Evolutionary conservation across 2,329 filamentous ascomycete species (phyloP), one percentile per base, ranked within the genome.

Genomic region (Penicillium rolfsii): DNA sequence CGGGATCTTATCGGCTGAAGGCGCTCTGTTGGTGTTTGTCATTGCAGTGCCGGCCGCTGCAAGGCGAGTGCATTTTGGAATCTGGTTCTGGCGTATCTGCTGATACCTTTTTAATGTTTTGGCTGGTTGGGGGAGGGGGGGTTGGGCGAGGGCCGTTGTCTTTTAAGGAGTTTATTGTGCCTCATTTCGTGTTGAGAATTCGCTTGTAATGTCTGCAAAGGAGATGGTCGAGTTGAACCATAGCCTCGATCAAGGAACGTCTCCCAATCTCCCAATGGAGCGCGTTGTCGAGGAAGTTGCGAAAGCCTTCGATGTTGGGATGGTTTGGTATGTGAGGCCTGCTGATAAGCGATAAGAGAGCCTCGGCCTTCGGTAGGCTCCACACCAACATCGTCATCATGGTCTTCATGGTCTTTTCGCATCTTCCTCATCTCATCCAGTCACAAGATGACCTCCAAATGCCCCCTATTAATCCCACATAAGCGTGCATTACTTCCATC

Each of bases 401-500:
- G 45, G 16, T 11, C 28, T 11, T 16, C 7, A 19, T 19, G 19
- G 5, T 33, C 46, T n/a, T 53, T 35, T 16, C 19, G 19, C 4
- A 22, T 9, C 36, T 46, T 6, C 19, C 38, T 30, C 16, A 40
- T n/a, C 26, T 41, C 28, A 9, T 11, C 52, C 4, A 55, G 24
- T 8, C 38, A 4, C 24, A 52, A 57, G 58, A 57, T 57, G 58
- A 11, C 61, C 28, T 6, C 41, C 14, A 53, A 60, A 24, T 70
- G 69, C 16, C 55, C 65, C 7, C 67, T 68, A 1, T 52, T 75
- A 1, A 71, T 74, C 52, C 68, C 72, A 5, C 55, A 64, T n/a
- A 76, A 72, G 52, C 71, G 71, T 0, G 26, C 67, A 5, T 65
- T 76, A 5, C 57, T 71, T 26, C 58, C 64, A 3, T 41, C 61